A percentile compares a stretch with the other conserved stretches of the same genome.
These are phyloP conservation scores for Suillus subluteus DNA, from an alignment of 768 basidiomycete species.

Conservation along the genomic window DNA sequence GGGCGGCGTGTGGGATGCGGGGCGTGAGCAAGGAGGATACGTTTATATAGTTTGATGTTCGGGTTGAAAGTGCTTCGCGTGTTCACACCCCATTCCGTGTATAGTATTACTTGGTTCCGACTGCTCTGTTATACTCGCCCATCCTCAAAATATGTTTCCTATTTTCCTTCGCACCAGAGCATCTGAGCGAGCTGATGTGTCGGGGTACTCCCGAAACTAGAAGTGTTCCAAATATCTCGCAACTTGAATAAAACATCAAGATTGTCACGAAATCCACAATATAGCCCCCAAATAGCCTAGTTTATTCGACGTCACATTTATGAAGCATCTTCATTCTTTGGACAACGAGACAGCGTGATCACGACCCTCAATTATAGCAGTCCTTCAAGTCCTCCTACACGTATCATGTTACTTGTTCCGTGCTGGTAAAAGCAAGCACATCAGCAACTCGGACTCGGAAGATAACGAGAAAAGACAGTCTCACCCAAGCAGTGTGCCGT, in stretches of 20 bases:
- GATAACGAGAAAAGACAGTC: too few relatives aligned
- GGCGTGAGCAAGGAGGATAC: constrained; percentile 39
- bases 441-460: too few relatives aligned
- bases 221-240: neutral
- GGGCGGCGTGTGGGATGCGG: constrained; percentile 48
- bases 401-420: too few relatives aligned
- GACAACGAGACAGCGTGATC: too few relatives aligned
- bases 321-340: too few relatives aligned
- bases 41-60: constrained; percentile 12
- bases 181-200: neutral
- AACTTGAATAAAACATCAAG: neutral
- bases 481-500: too few relatives aligned
- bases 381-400: too few relatives aligned
- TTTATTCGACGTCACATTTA: neutral
- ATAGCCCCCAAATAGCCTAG: neutral
- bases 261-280: neutral
- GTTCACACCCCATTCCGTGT: neutral
- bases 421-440: too few relatives aligned
- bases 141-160: neutral
- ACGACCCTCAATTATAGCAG: too few relatives aligned
- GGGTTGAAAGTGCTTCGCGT: neutral
- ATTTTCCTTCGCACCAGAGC: neutral
- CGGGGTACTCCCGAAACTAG: neutral
- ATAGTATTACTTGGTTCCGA: neutral
- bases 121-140: neutral